Conservation (phyloP, 352 stramenopile species). For the Globisporangium yorkense region DNA sequence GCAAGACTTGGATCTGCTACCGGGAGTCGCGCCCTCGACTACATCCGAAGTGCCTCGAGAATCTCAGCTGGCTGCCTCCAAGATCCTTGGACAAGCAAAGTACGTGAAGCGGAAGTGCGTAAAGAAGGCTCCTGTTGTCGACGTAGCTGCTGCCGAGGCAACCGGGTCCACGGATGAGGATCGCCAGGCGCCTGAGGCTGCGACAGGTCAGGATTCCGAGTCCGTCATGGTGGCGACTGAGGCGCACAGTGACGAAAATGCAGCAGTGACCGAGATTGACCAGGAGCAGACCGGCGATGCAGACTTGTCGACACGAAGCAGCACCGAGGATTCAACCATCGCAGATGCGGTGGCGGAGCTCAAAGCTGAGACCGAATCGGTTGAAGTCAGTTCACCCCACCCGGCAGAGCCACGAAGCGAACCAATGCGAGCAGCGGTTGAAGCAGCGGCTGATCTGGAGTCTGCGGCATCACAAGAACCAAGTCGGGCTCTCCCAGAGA, state of each 20-base stretch:
- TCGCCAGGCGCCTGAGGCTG: background rate
- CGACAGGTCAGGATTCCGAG: background rate
- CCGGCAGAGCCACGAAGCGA: background rate
- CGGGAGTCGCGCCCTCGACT: background rate
- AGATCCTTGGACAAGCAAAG: slow-evolving; percentile 14
- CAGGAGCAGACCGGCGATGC: background rate
- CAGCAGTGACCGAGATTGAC: background rate
- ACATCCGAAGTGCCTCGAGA: background rate
- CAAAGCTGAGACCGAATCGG: background rate
- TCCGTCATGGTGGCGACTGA: background rate
- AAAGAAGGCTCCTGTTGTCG: slow-evolving; percentile 1
- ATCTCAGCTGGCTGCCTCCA: slow-evolving; percentile 3
- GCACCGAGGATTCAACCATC: background rate
- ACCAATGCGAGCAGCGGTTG: background rate
- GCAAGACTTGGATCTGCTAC: slow-evolving; percentile 24
- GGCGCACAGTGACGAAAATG: background rate
- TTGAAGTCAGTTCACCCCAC: background rate
- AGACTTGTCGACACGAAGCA: background rate
- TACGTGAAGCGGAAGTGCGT: slow-evolving; percentile 19
- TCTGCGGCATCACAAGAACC: background rate
- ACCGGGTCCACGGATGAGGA: background rate
- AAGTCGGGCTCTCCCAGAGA: background rate
- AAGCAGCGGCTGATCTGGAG: background rate
- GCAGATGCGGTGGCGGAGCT: background rate
- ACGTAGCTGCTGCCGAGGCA: background rate